A percentile compares a stretch with the other conserved stretches of the same genome.
phyloP scores from a whole-genome alignment of 1,284 basidiomycete species.

The Tilletia caries region DNA sequence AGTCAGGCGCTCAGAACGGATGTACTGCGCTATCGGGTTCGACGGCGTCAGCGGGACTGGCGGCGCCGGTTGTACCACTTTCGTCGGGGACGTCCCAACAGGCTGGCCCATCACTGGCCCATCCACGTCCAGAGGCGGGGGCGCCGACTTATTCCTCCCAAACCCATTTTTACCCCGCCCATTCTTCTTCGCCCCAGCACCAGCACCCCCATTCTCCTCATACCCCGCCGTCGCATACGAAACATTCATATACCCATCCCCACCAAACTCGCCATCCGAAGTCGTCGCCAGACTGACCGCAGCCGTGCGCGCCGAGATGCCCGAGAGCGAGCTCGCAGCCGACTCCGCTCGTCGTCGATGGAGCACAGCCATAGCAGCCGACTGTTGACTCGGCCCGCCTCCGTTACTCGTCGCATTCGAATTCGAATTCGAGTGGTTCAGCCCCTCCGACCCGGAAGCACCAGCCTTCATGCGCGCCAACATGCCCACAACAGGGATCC shows the following conservation, averaged over 20 bases:
- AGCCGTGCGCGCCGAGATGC: constrained; percentile 5
- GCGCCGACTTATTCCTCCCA: neutral
- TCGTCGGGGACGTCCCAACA: constrained; percentile 22
- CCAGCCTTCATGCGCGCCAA: neutral
- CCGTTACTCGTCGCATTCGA: neutral
- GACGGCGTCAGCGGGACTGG: neutral
- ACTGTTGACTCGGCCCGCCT: neutral
- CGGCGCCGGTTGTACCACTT: constrained; percentile 16
- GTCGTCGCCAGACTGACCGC: neutral
- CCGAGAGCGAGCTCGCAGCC: constrained; percentile 1
- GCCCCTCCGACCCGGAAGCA: neutral
- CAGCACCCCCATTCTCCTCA: neutral
- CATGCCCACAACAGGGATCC: neutral
- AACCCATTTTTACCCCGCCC: neutral
- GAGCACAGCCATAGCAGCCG: neutral
- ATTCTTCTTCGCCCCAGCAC: too few species aligned
- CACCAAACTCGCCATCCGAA: constrained; percentile 9
- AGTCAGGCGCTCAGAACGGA: constrained; percentile 64
- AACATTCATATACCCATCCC: constrained; percentile 1
- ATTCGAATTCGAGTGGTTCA: neutral
- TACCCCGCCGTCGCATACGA: neutral
- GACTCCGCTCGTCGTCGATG: neutral
- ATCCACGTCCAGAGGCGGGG: neutral
- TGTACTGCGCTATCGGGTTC: neutral
- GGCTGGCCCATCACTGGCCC: neutral